Base-by-base conservation (phyloP, 208 protist species). In the Trypanosoma brucei region DNA sequence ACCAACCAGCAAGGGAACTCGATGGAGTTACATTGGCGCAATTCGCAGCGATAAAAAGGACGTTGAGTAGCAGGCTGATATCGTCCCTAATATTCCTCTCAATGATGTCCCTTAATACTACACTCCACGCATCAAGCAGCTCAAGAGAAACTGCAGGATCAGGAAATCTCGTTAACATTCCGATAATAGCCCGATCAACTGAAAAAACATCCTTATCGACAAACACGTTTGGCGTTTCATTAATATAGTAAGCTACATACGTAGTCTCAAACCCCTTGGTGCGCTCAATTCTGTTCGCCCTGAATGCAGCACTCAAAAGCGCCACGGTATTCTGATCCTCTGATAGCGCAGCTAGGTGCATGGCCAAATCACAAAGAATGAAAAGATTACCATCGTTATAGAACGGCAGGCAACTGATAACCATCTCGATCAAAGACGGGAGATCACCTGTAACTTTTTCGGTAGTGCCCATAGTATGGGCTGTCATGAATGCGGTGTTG, bases 141-240 rank as follows among this genome's bases (percentile, higher is more conserved):
- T 31, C 51, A 1, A 81, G 44, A 11, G 76, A 81, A 45, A 78
- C 52, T 31, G 61, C 60, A 34, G 71, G 65, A 59, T 88, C 75
- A 1, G 79, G 84, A 39, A 79, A 70, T 3, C 67, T 39, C 14
- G 72, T 57, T 14, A 87, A 55, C 30, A 87, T 64, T 9, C 66
- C 76, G 7, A 84, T 68, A 45, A 91, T 68, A 31, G 70, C 85
- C 33, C 81, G 81, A 66, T 95, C 86, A 30, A 95, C 62, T 0
- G 78, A 82, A 65, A 95, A 93, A 34, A 95, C 65, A 75, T 95
- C 89, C 49, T 90, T 91, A 64, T 95, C 81, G 11, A 95, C 49
- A 0, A 86, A 61, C 7, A 55, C 65, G 63, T 95, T 95, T 5
- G 76, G 68, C 37, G 62, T 54, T 35, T 81, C 68, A 35, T 76